Evolutionary conservation across 108 stramenopile species (phyloP).

Genomic region (Pseudonitzschia delicatissima): DNA sequence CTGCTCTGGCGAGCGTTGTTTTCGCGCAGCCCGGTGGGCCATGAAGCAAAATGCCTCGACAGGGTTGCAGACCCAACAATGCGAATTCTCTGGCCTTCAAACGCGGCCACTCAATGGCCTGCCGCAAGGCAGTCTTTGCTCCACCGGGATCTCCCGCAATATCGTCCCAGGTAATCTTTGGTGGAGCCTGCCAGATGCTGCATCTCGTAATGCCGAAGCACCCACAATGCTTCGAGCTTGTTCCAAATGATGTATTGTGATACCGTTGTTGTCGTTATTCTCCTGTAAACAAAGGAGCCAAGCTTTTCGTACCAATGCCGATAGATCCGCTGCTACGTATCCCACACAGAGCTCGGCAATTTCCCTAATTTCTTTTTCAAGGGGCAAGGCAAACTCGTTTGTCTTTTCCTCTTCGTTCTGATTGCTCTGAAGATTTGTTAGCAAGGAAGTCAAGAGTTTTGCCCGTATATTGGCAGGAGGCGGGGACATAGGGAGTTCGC

Average conservation of each 20-base stretch:
- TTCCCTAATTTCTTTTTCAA: constrained; percentile 26
- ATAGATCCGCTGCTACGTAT: constrained; percentile 79
- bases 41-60: constrained; percentile 87
- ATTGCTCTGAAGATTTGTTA: constrained; percentile 10
- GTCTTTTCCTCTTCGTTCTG: constrained; percentile 2
- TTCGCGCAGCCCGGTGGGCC: constrained; percentile 99
- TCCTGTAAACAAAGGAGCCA: constrained; percentile 9
- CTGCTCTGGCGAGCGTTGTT: constrained; percentile 94
- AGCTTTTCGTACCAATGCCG: constrained; percentile 63
- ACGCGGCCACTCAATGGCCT: constrained; percentile 85
- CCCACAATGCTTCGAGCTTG: constrained; percentile 29
- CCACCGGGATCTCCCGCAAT: constrained; percentile 82
- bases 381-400: not conserved
- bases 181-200: constrained; percentile 59
- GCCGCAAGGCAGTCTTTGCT: constrained; percentile 74
- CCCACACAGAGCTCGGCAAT: constrained; percentile 79
- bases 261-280: not conserved
- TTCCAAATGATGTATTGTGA: constrained; percentile 5
- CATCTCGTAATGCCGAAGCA: constrained; percentile 73
- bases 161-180: constrained; percentile 71
- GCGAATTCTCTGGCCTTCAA: constrained; percentile 45
- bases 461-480: constrained; percentile 56
- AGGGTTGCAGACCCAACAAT: constrained; percentile 56
- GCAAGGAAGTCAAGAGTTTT: constrained; percentile 41
- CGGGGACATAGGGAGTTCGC: constrained; percentile 61